phyloP scores from a whole-genome alignment of 2,329 filamentous ascomycete genomes.

The Venturia effusa region DNA sequence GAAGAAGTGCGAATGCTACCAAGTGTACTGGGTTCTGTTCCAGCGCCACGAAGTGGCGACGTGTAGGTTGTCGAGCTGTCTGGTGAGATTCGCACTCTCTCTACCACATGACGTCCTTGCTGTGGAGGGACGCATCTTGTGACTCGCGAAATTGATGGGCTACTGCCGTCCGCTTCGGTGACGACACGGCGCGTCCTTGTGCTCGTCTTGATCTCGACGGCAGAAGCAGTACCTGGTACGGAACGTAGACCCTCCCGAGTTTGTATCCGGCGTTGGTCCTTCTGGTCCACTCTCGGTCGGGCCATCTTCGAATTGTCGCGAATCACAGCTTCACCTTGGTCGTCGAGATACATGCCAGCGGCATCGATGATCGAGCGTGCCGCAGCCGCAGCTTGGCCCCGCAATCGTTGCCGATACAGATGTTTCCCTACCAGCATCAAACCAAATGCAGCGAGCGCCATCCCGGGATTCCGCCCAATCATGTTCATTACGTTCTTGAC shows the following conservation, averaged over 20 bases:
- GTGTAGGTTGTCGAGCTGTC: background rate
- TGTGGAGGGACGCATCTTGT: too few species aligned
- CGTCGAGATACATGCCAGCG: too few species aligned
- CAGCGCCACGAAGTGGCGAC: background rate
- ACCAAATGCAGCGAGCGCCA: background rate
- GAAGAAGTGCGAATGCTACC: background rate
- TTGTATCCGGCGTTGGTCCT: background rate
- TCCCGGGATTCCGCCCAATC: background rate
- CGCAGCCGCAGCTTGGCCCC: too few species aligned
- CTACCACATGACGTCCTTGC: too few species aligned
- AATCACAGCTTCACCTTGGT: too few species aligned
- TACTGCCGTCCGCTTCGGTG: background rate
- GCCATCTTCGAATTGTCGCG: too few species aligned
- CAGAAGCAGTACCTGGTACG: background rate
- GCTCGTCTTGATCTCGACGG: background rate
- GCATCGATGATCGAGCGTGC: too few species aligned
- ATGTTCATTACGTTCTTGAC: background rate
- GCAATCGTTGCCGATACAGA: background rate
- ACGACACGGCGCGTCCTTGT: background rate
- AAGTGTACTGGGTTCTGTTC: background rate
- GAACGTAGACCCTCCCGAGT: background rate
- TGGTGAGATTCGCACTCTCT: too few species aligned
- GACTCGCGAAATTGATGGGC: background rate
- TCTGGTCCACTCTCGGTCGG: background rate
- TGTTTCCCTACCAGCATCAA: background rate